Conservation (phyloP, 2,329 filamentous ascomycete genomes). For the Neofusicoccum cordaticola region DNA sequence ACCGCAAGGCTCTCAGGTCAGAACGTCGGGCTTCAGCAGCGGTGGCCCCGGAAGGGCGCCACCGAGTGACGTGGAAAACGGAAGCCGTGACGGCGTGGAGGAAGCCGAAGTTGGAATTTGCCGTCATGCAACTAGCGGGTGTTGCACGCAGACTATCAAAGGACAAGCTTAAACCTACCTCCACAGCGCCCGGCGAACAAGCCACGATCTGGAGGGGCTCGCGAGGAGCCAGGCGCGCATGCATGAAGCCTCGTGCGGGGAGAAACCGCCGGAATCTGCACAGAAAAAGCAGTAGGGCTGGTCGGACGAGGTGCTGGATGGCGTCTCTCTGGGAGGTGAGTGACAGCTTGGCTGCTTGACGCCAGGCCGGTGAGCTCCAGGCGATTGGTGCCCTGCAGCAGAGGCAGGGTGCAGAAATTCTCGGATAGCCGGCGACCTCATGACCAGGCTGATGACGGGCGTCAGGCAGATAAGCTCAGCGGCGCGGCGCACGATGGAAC, state of each 20-base stretch:
- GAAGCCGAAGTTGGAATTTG: neutral
- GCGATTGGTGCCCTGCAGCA: neutral
- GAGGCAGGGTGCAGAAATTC: neutral
- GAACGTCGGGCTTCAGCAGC: neutral
- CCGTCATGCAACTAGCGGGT: neutral
- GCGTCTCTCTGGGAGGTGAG: neutral
- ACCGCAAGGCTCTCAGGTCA: neutral
- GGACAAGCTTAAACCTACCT: neutral
- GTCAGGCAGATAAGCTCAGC: conserved; percentile 8
- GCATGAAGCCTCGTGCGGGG: no score
- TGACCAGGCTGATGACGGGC: conserved; percentile 5
- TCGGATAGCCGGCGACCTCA: neutral
- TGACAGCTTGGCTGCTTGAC: neutral
- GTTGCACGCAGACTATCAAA: neutral
- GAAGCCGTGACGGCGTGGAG: neutral
- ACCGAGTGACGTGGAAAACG: neutral
- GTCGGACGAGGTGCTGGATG: neutral
- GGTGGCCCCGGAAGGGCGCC: neutral
- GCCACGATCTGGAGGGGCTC: neutral
- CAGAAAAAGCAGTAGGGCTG: neutral
- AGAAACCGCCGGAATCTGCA: no score
- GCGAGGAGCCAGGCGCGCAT: neutral
- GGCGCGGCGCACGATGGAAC: neutral
- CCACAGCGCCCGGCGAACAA: neutral
- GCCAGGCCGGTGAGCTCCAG: neutral